Percentiles rank a stretch among this genome's conserved stretches.
Evolutionary conservation across 257 asterid genomes (phyloP).

Genomic region (Salvia hispanica): DNA sequence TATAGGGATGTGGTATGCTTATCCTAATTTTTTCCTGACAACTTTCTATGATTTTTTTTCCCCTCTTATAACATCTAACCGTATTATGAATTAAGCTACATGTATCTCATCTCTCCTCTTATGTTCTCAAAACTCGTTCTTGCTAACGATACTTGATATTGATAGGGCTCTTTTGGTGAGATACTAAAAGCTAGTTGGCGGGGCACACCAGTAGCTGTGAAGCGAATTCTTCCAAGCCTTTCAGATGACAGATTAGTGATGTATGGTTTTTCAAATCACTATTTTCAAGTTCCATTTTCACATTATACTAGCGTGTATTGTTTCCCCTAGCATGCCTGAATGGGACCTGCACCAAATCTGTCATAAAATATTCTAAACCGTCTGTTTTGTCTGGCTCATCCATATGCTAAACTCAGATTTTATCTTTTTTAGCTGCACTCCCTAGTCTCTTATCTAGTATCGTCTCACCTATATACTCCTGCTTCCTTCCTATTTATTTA

Average conservation of each 20-base stretch:
- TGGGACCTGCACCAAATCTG: constrained; percentile 24
- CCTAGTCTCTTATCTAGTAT: neutral
- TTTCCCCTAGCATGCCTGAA: constrained; percentile 22
- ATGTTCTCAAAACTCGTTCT: constrained; percentile 23
- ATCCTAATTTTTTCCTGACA: neutral
- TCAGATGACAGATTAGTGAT: constrained; percentile 95
- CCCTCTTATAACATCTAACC: constrained; percentile 10
- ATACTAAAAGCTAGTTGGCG: constrained; percentile 94
- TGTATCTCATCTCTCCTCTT: constrained; percentile 9
- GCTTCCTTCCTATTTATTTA: constrained; percentile 21
- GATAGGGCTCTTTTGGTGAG: constrained; percentile 99
- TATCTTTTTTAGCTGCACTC: constrained; percentile 10
- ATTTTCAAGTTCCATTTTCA: constrained; percentile 13
- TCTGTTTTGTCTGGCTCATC: constrained; percentile 4
- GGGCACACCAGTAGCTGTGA: constrained; percentile 99
- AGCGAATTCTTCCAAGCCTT: constrained; percentile 97
- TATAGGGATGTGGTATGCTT: constrained; percentile 21
- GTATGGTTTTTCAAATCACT: constrained; percentile 50
- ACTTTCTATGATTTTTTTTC: neutral
- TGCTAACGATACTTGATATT: constrained; percentile 41
- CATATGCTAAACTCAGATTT: constrained; percentile 7
- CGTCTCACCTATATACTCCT: constrained; percentile 16
- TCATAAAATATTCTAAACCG: neutral
- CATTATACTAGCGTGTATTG: neutral
- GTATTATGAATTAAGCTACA: constrained; percentile 6